Base-by-base conservation (phyloP, 768 basidiomycete genomes). In the Serpula lacrymans region DNA sequence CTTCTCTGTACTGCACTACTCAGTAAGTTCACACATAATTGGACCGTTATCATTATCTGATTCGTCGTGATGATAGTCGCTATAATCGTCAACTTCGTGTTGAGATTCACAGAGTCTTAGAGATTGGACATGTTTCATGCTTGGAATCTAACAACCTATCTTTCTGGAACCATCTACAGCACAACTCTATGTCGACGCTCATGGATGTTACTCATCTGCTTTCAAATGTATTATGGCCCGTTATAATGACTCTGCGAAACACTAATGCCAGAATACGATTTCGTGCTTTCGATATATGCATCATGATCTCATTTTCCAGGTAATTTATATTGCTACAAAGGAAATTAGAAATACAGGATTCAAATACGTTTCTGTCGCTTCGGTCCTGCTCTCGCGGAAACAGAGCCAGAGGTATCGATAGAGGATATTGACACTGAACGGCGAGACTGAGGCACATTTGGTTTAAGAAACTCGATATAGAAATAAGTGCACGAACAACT, bases 1-100 rank as follows among this genome's bases (percentile, higher is more conserved):
- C 67, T 94, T 29, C 64, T 95, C 30, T 95, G 92, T 56, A 67
- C 84, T 41, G 81, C 91, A 6, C 72, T 95, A 17, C 77, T 94
- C 41, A 71, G 89, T 88, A 63, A 34, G 74, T 60, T 14, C 27
- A 35, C 37, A 6, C 24, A 20, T 12, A 26, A 8, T 36, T 39
- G 16, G 14, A 21, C 48, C 41, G 9, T 23, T 20, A 26, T 31
- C 18, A 11, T 17, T 14, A 39, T 41, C 46, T 53, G 25, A 47
- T 26, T 31, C 31, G 31, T 42, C 33, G 22, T 26, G 30, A 46
- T 47, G 33, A 6, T 61, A 92, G 89, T 84, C 42, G 89, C 91
- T 31, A 78, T 93, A 51, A 66, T 88, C 41, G 79, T 82, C 67
- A 94, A 93, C 62, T 92, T 94, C 51, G 67, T 89, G 45, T 73